These are phyloP conservation scores for Flaveria robusta DNA, from an alignment of 129 eudicot genomes.

Conservation along the genomic window DNA sequence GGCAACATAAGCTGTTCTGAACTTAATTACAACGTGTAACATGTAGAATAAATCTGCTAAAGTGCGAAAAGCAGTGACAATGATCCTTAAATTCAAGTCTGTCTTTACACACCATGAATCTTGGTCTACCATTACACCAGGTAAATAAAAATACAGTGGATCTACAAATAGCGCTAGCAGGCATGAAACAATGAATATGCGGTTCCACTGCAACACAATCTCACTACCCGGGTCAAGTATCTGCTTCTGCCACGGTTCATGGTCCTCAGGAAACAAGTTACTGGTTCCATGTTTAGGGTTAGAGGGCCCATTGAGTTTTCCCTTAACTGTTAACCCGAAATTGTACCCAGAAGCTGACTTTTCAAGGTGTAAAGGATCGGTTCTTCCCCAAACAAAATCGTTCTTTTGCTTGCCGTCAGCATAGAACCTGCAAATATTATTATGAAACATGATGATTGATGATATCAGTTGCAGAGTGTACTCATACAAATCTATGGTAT, in stretches of 20 bases:
- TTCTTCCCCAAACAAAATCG: constrained; percentile 55
- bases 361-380: constrained; percentile 51
- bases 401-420: constrained; percentile 66
- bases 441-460: background rate
- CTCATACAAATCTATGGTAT: constrained; percentile 6
- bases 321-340: constrained; percentile 33
- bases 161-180: constrained; percentile 84
- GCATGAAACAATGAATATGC: constrained; percentile 77
- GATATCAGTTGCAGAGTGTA: background rate
- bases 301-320: constrained; percentile 36
- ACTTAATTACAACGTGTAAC: constrained; percentile 78
- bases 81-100: constrained; percentile 66
- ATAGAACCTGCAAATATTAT: constrained; percentile 59
- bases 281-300: constrained; percentile 55
- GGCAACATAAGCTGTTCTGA: constrained; percentile 94
- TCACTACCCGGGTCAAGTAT: constrained; percentile 98
- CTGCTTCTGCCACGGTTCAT: constrained; percentile 69
- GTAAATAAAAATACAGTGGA: constrained; percentile 88
- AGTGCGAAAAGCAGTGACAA: constrained; percentile 77
- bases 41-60: constrained; percentile 85
- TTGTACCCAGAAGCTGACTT: constrained; percentile 70
- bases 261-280: constrained; percentile 75
- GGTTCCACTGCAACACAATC: constrained; percentile 83
- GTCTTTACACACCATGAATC: constrained; percentile 75
- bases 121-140: constrained; percentile 58